Evolutionary conservation across 2,329 filamentous ascomycete species (phyloP).

Genomic region (Truncatella angustata): DNA sequence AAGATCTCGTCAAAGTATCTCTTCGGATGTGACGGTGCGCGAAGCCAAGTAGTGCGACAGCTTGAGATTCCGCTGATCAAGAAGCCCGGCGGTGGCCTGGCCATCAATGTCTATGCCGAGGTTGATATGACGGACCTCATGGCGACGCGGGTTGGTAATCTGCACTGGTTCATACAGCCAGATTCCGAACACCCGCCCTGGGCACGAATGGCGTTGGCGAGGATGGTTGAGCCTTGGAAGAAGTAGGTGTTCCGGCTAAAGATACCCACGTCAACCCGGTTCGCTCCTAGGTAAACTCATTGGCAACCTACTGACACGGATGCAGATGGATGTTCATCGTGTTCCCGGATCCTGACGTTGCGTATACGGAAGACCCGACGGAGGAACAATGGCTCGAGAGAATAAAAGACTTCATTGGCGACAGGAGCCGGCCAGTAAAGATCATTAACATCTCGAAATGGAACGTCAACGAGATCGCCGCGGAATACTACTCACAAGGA

Average conservation of each 20-base stretch:
- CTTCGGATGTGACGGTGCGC: slow-evolving; percentile 56
- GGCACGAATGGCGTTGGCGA: slow-evolving; percentile 40
- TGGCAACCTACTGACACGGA: background rate
- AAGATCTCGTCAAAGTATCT: slow-evolving; percentile 47
- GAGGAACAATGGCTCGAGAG: slow-evolving; percentile 40
- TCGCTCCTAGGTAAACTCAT: background rate
- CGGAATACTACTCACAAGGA: slow-evolving; percentile 52
- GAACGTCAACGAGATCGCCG: slow-evolving; percentile 61
- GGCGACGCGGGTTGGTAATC: slow-evolving; percentile 46
- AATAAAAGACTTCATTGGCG: slow-evolving; percentile 47
- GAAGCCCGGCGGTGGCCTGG: slow-evolving; percentile 33
- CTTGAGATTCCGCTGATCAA: slow-evolving; percentile 33
- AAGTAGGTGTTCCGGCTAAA: background rate
- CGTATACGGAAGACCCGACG: slow-evolving; percentile 21
- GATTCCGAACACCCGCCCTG: slow-evolving; percentile 40
- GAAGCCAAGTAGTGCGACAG: slow-evolving; percentile 35
- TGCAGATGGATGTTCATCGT: slow-evolving; percentile 47
- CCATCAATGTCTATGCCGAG: slow-evolving; percentile 38
- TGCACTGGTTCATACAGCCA: slow-evolving; percentile 55
- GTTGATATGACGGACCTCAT: slow-evolving; percentile 52
- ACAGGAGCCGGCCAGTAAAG: slow-evolving; percentile 45
- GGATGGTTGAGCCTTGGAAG: slow-evolving; percentile 57
- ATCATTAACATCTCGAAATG: slow-evolving; percentile 56
- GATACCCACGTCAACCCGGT: no score
- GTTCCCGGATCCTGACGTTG: slow-evolving; percentile 30